A percentile compares a stretch with the other conserved stretches of the same genome.
These are phyloP conservation scores for Gliomastix tumulicola DNA, from an alignment of 2,329 filamentous ascomycete species.

Conservation along the genomic window DNA sequence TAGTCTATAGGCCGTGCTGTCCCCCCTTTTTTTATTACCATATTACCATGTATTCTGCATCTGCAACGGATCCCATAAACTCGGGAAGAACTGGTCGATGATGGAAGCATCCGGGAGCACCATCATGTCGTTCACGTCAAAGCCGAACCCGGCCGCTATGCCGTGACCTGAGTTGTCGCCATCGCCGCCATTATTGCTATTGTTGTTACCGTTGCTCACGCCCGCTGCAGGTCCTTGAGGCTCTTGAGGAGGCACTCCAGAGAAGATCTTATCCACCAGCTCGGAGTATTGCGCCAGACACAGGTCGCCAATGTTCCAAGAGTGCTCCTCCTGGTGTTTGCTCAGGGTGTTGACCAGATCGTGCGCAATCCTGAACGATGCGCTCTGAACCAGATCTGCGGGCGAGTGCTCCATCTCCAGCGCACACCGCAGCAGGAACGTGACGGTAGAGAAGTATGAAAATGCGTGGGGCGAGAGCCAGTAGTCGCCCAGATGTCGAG, in stretches of 20 bases:
- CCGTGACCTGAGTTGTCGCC: too few species aligned
- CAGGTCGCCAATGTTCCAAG: conserved; percentile 44
- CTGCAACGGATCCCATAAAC: conserved; percentile 26
- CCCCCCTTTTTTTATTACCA: too few species aligned
- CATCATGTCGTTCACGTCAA: conserved; percentile 16
- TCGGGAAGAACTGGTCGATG: conserved; percentile 24
- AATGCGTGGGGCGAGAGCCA: conserved; percentile 42
- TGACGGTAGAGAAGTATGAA: conserved; percentile 38
- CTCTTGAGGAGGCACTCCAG: conserved; percentile 15
- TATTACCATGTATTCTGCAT: conserved; percentile 25
- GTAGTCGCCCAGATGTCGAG: conserved; percentile 36
- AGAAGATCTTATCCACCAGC: conserved; percentile 34
- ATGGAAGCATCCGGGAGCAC: conserved; percentile 21
- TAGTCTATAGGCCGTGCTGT: too few species aligned
- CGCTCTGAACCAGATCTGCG: conserved; percentile 23
- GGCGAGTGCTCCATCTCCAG: conserved; percentile 32
- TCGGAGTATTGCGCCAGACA: conserved; percentile 40
- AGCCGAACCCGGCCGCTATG: too few species aligned
- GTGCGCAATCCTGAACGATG: conserved; percentile 32
- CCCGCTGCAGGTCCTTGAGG: too few species aligned
- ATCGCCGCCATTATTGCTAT: too few species aligned
- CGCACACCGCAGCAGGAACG: conserved; percentile 40
- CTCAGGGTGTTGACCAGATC: conserved; percentile 31
- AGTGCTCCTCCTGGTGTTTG: conserved; percentile 25
- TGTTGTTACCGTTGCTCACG: too few species aligned